Conservation (phyloP, 2,329 filamentous ascomycete genomes). For the Beauveria sp. region DNA sequence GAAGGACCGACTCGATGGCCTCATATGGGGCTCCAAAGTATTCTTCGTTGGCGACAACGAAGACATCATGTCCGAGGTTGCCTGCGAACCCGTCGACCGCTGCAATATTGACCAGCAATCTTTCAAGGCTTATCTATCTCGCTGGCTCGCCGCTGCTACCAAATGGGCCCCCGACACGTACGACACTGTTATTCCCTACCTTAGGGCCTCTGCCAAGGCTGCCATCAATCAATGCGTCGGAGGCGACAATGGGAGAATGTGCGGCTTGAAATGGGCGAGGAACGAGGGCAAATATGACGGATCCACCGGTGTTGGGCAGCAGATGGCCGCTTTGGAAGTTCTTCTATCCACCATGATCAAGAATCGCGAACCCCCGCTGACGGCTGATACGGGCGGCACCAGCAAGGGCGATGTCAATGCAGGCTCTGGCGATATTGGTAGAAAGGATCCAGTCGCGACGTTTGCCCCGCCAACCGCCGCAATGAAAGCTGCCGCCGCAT, state of each 20-base stretch:
- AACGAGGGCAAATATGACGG: constrained; percentile 47
- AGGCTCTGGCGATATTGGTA: constrained; percentile 39
- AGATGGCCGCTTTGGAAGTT: constrained; percentile 62
- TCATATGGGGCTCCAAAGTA: constrained; percentile 45
- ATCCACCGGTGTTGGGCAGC: constrained; percentile 56
- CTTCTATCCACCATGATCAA: constrained; percentile 54
- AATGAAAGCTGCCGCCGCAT: constrained; percentile 61
- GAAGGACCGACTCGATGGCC: constrained; percentile 49
- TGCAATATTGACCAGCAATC: constrained; percentile 58
- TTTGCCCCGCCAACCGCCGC: constrained; percentile 37
- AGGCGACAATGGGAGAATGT: constrained; percentile 49
- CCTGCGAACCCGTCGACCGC: constrained; percentile 53
- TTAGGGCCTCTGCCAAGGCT: constrained; percentile 48
- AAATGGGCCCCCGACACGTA: constrained; percentile 57
- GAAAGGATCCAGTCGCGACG: constrained; percentile 22
- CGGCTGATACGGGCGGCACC: constrained; percentile 49
- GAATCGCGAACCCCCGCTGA: constrained; percentile 34
- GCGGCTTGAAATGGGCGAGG: constrained; percentile 50
- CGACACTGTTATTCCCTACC: constrained; percentile 42
- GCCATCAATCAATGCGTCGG: constrained; percentile 52
- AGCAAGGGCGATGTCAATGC: constrained; percentile 39
- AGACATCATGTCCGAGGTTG: constrained; percentile 56
- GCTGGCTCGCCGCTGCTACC: constrained; percentile 54
- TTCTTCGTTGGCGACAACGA: constrained; percentile 47
- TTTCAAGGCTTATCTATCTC: constrained; percentile 56